Evolutionary conservation across 139 green algal species (phyloP), one percentile per base, ranked within the genome.

Genomic region (Deuterostichococcus epilithicus): DNA sequence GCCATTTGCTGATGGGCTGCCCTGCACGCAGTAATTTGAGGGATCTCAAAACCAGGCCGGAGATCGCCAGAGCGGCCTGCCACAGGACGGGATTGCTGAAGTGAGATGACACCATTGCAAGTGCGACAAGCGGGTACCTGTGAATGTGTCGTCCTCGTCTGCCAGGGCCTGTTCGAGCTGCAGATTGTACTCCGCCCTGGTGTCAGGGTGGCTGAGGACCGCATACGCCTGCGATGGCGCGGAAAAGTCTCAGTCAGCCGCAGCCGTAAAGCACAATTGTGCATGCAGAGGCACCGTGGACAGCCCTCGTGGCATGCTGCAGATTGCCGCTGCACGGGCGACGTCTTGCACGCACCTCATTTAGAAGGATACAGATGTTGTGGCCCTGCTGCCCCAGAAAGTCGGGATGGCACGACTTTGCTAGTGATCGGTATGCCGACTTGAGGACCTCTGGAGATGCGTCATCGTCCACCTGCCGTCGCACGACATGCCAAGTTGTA

Each of bases 291-390:
- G 10, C 8, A 52, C 10, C 42, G 13, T 52, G 42, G 10, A 52
- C 42, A 52, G 42, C 42, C 42, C 8, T 23, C 13, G 8, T 52
- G 42, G 18, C 26, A 63, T 18, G 66, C 2, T 35, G 38, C 77
- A 0, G n/a, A n/a, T n/a, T n/a, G n/a, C n/a, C n/a, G n/a, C n/a
- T n/a, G n/a, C n/a, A n/a, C n/a, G n/a, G n/a, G n/a, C n/a, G n/a
- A n/a, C n/a, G n/a, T n/a, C n/a, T n/a, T n/a, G n/a, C n/a, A n/a
- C n/a, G n/a, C 34, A 84, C 90, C 84, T 97, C 93, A 76, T 97
- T 97, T 1, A 97, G 79, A 25, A 97, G 70, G 32, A 97, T 90
- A 77, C 92, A 97, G 28, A 95, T 85, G 69, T 95, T 81, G 76
- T 96, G 93, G 10, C 91, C 93, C 65, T 85, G 63, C 3, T 93